Evolutionary conservation across 208 protist genomes (phyloP).

Genomic region (Trypanosoma caninum): DNA sequence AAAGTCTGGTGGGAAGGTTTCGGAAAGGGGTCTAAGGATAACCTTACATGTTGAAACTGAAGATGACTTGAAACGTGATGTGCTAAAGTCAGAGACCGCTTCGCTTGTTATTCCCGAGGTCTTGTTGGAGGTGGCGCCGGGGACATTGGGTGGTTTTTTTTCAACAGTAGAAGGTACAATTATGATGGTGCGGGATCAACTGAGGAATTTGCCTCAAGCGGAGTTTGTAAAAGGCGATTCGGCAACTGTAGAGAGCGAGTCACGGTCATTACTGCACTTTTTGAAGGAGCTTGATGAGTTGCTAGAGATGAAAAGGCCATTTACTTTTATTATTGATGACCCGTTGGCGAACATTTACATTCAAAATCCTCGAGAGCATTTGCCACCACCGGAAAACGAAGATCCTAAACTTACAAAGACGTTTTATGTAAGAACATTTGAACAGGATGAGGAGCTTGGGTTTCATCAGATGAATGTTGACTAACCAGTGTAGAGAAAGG

Average conservation of each 20-base stretch:
- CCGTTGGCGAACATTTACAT: conserved; percentile 91
- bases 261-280: conserved; percentile 75
- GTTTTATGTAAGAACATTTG: conserved; percentile 81
- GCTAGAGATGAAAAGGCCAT: conserved; percentile 53
- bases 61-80: conserved; percentile 91
- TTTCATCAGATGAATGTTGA: conserved; percentile 74
- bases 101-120: conserved; percentile 87
- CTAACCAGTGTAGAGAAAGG: conserved; percentile 14
- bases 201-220: conserved; percentile 75
- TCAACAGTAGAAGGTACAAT: conserved; percentile 94
- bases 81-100: conserved; percentile 94
- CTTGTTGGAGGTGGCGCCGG: conserved; percentile 78
- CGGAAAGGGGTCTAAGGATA: conserved; percentile 63
- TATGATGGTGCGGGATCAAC: conserved; percentile 80
- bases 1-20: conserved; percentile 89
- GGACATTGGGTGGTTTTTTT: conserved; percentile 93
- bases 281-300: conserved; percentile 77
- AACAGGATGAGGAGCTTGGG: conserved; percentile 94
- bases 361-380: conserved; percentile 88
- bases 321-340: conserved; percentile 94
- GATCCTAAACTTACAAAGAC: conserved; percentile 80
- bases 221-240: conserved; percentile 76
- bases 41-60: conserved; percentile 66
- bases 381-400: conserved; percentile 74
- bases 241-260: conserved; percentile 34